Evolutionary conservation across 2,329 filamentous ascomycete species (phyloP), one percentile per base, ranked within the genome.

Genomic region (Claviceps sp.): DNA sequence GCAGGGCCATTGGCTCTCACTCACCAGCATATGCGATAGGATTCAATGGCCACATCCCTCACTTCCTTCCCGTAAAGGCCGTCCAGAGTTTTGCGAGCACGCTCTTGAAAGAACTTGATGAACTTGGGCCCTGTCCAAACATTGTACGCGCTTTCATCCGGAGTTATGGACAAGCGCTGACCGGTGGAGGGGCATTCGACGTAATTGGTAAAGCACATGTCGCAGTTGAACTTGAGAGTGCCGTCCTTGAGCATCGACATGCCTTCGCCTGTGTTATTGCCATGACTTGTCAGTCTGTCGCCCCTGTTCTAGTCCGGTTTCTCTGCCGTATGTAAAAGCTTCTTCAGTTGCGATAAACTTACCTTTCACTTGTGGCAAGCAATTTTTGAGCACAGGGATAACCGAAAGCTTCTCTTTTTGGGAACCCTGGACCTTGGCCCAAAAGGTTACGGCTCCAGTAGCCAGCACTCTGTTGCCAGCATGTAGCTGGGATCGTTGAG

Each of bases 201-300:
- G 6, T 70, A 75, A 59, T 82, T 81, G 42, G 72, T 77, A 59
- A 82, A 77, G 51, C 77, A 79, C 20, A 73, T 70, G 48, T 80
- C 71, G 59, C 78, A 79, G 54, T 79, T 82, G 66, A 81, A 80
- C 61, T 84, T 84, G 54, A 84, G 69, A 2, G 75, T 66, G 1
- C 75, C 72, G 36, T 74, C 66, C 3, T 62, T 56, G 8, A 74
- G 74, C 14, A 70, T 70, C 7, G 67, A 70, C 67, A 71, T 70
- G 48, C 67, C 66, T 57, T 71, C 69, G 22, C 68, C 68, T 70
- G 56, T 47, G 9, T 48, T 36, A 16, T 6, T 43, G 18, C 24
- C 43, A 30, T 34, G 26, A 18, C 14, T 9, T 34, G 52, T 57
- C 20, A 59, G 57, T 30, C 22, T 30, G 7, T 9, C 13, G 3